phyloP scores from a whole-genome alignment of 139 green algal species.

The Pleodorina starrii region DNA sequence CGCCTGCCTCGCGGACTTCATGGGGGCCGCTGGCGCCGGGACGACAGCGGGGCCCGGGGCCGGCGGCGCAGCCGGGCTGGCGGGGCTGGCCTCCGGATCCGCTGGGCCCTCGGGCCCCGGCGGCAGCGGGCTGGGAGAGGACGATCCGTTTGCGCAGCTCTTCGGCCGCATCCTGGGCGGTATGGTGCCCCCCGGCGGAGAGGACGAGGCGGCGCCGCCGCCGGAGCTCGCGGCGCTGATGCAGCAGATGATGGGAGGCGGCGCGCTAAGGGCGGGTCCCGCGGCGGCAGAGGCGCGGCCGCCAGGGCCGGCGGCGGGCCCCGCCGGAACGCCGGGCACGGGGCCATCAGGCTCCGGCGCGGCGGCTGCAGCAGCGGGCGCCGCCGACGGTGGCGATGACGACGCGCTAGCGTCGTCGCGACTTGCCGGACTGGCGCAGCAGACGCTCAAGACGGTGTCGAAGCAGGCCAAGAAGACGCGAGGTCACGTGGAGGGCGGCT shows the following conservation, averaged over 20 bases:
- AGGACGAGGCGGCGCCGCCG: neutral
- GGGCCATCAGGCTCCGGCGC: neutral
- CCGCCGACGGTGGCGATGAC: neutral
- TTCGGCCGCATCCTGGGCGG: conserved; percentile 36
- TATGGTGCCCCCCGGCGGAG: neutral
- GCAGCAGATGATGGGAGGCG: conserved; percentile 10
- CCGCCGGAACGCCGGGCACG: neutral
- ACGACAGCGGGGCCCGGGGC: neutral
- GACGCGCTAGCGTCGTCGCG: conserved; percentile 34
- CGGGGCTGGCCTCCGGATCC: neutral
- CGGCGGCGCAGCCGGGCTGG: no score
- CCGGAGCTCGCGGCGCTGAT: conserved; percentile 2
- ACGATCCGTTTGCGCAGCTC: neutral
- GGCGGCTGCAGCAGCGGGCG: neutral
- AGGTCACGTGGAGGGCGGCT: conserved; percentile 21
- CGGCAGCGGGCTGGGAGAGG: neutral
- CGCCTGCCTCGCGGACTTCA: neutral
- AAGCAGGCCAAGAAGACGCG: conserved; percentile 55
- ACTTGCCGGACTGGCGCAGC: conserved; percentile 59
- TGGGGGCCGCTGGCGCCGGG: neutral
- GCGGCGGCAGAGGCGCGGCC: neutral
- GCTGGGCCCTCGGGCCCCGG: neutral
- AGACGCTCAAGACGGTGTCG: conserved; percentile 64
- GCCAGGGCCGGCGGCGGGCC: neutral
- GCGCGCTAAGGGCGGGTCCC: neutral